A percentile compares a stretch with the other conserved stretches of the same genome.
These are phyloP conservation scores for Lepidium aucheri DNA, from an alignment of 345 rosid genomes.

Conservation along the genomic window DNA sequence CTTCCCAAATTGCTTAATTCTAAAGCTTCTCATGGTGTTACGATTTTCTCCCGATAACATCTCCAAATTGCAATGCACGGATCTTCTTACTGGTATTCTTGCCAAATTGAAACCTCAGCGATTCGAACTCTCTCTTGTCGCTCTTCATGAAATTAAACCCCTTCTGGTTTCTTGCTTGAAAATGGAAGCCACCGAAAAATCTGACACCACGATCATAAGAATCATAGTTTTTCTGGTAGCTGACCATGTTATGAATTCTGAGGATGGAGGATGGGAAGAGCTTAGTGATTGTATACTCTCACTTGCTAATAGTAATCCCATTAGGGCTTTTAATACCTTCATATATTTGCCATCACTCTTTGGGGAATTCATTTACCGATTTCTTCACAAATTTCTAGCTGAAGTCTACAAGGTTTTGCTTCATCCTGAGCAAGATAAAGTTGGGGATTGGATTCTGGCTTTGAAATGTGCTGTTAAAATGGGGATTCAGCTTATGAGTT, in stretches of 20 bases:
- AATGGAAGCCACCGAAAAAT: background rate
- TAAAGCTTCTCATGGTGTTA: background rate
- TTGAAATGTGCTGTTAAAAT: background rate
- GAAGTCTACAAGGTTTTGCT: background rate
- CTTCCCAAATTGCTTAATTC: background rate
- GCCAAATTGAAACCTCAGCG: background rate
- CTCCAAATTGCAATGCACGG: background rate
- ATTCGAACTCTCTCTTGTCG: background rate
- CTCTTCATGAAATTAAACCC: background rate
- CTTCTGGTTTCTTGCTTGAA: background rate
- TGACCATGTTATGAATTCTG: background rate
- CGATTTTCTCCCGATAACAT: background rate
- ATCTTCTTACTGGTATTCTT: background rate
- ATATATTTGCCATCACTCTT: background rate
- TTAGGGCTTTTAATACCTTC: background rate
- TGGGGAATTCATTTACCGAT: background rate
- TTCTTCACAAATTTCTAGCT: background rate
- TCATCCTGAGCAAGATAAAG: background rate
- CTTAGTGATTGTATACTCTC: constrained; percentile 4
- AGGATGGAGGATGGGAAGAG: constrained; percentile 4
- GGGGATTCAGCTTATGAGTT: background rate
- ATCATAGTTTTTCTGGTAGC: background rate
- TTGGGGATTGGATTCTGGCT: background rate
- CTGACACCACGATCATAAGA: background rate
- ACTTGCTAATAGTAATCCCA: background rate